phyloP scores from a whole-genome alignment of 306 rosid species.

The Vigna angularis region DNA sequence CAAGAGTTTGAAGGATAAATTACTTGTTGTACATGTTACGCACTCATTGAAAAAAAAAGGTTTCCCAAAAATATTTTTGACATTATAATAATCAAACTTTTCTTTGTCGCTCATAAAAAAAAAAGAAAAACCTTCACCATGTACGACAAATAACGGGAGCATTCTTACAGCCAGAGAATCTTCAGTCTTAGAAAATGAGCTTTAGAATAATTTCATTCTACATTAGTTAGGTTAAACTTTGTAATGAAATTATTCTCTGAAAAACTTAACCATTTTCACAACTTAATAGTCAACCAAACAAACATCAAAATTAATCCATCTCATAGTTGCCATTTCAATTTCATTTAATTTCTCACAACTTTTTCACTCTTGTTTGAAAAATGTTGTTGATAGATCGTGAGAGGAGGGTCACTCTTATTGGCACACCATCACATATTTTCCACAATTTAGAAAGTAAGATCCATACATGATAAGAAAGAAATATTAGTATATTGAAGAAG shows the following conservation, averaged over 20 bases:
- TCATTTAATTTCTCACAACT: constrained; percentile 6
- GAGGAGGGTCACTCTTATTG: constrained; percentile 34
- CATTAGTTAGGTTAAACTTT: neutral
- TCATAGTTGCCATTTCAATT: neutral
- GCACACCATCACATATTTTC: constrained; percentile 11
- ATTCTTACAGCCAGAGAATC: no score
- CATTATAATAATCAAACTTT: neutral
- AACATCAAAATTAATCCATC: constrained; percentile 3
- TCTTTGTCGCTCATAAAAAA: neutral
- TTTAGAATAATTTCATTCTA: neutral
- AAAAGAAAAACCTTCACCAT: neutral
- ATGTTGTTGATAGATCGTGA: constrained; percentile 28
- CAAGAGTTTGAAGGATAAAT: no score
- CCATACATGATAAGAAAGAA: constrained; percentile 5
- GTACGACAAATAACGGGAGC: neutral
- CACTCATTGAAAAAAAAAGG: no score
- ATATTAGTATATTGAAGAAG: no score
- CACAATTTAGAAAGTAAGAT: neutral
- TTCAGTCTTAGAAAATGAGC: neutral
- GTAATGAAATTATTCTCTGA: neutral
- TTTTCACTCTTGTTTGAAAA: neutral
- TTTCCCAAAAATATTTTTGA: no score
- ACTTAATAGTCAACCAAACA: neutral
- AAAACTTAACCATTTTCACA: neutral
- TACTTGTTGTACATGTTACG: no score